Base-by-base conservation (phyloP, 495 filamentous ascomycete genomes). In the Cryomyces minteri region DNA sequence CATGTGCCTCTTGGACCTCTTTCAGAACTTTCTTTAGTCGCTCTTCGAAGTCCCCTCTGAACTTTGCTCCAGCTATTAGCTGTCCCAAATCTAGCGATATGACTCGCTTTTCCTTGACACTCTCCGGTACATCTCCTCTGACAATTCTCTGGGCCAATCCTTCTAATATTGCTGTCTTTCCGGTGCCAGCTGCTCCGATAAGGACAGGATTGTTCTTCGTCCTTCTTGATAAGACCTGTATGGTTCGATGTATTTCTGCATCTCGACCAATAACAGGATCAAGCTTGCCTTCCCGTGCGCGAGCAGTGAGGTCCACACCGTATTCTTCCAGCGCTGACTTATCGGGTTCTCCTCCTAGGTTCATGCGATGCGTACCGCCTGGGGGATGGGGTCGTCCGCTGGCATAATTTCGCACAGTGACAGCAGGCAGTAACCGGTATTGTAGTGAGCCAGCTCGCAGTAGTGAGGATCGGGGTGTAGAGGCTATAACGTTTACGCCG, bases 131-230 rank as follows among this genome's bases (percentile, higher is more conserved):
- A 65, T 93, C 88, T 0, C 90, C 90, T 48, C 74, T 71, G 2
- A 93, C 82, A 58, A 98, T 96, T 33, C 88, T 69, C 59, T 88
- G 79, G 28, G 90, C 88, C 49, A 98, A 65, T 1, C 90, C 90
- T 64, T 98, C 90, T 8, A 98, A 58, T 31, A 96, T 82, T 1
- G 90, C 90, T 1, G 90, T 98, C 62, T 98, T 98, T 41, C 90
- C 90, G 10, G 88, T 94, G 52, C 90, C 90, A 5, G 90, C 87
- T 31, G 73, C 76, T 53, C 90, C 90, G 48, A 95, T 94, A 31
- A 95, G 67, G 14, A 95, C 88, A 1, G 90, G 90, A 49, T 96
- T 96, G 58, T 98, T 96, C 62, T 96, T 98, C 5, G 90, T 95
- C 41, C 90, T 70, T 45, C 90, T 70, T 8, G 88, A 95, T 9